These are phyloP conservation scores for Takashimella tepidaria DNA, from an alignment of 1,284 basidiomycete species.

Conservation along the genomic window DNA sequence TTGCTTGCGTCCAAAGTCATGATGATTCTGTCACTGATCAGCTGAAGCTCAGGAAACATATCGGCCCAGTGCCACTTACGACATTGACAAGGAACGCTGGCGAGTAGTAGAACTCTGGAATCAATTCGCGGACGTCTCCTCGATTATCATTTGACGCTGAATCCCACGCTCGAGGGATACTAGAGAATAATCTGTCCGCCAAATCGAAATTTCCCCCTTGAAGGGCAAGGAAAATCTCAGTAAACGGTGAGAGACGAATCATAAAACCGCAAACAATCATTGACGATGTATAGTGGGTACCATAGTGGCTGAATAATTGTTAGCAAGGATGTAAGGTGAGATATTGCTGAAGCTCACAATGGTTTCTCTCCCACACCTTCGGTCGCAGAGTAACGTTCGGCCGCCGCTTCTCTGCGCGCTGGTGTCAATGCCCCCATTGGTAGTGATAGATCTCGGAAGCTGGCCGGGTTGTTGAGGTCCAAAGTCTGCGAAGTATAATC, in stretches of 20 bases:
- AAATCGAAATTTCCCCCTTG: slow-evolving; percentile 91
- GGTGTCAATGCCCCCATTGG: slow-evolving; percentile 89
- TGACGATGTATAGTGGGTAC: slow-evolving; percentile 89
- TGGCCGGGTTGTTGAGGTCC: slow-evolving; percentile 61
- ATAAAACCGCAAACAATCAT: slow-evolving; percentile 96
- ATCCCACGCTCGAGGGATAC: slow-evolving; percentile 69
- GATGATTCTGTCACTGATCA: slow-evolving; percentile 60
- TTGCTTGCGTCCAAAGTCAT: slow-evolving; percentile 81
- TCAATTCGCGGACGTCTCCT: slow-evolving; percentile 90
- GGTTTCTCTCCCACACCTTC: slow-evolving; percentile 77
- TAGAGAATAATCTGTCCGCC: slow-evolving; percentile 87
- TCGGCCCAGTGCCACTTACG: slow-evolving; percentile 59
- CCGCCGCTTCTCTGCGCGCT: slow-evolving; percentile 65
- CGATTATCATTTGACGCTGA: slow-evolving; percentile 81
- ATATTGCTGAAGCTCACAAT: no score
- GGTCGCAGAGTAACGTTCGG: slow-evolving; percentile 67
- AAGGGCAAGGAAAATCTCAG: slow-evolving; percentile 73
- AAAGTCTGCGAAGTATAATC: slow-evolving; percentile 75
- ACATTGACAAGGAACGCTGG: slow-evolving; percentile 51
- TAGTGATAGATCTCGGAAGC: slow-evolving; percentile 66
- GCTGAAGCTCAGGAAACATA: no score
- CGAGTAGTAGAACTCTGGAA: slow-evolving; percentile 78
- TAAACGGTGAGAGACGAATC: slow-evolving; percentile 84
- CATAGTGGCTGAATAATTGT: slow-evolving; percentile 59
- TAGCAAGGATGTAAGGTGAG: not conserved